Evolutionary conservation across 164 flowering plant genomes (phyloP).

Genomic region (Houttuynia cordata): DNA sequence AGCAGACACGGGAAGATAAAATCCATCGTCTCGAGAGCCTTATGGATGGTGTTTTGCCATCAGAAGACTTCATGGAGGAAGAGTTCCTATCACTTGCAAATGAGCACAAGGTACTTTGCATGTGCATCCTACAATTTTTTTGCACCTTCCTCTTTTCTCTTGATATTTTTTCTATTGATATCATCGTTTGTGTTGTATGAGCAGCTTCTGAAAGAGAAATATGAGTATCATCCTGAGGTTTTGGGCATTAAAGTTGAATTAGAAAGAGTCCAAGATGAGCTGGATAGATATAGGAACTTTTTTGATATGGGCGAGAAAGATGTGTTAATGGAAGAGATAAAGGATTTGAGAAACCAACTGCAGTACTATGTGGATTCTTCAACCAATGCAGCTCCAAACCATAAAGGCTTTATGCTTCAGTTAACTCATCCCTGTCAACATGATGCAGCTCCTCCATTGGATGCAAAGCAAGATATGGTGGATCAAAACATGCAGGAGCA

Average conservation of each 20-base stretch:
- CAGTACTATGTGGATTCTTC: constrained; percentile 66
- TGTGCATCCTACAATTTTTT: background rate
- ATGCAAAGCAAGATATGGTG: constrained; percentile 19
- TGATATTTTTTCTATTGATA: background rate
- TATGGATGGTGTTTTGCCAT: constrained; percentile 86
- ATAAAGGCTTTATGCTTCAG: constrained; percentile 33
- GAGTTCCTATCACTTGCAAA: constrained; percentile 56
- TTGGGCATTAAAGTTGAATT: constrained; percentile 56
- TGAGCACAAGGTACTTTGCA: constrained; percentile 56
- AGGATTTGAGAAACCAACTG: constrained; percentile 70
- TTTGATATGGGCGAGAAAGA: constrained; percentile 74
- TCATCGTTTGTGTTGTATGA: constrained; percentile 5
- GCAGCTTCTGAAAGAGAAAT: constrained; percentile 77
- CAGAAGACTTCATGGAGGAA: constrained; percentile 81
- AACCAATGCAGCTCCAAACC: constrained; percentile 24
- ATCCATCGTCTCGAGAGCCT: constrained; percentile 86
- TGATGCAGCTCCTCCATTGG: constrained; percentile 21
- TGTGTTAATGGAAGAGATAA: constrained; percentile 86
- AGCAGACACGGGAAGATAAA: constrained; percentile 84
- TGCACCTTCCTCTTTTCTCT: background rate
- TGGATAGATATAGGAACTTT: constrained; percentile 61
- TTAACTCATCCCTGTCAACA: constrained; percentile 52
- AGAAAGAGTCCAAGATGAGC: constrained; percentile 66
- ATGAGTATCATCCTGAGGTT: constrained; percentile 84
- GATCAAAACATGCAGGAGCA: constrained; percentile 41